Conservation (phyloP, 2,329 filamentous ascomycete genomes). For the Talaromyces funiculosus region DNA sequence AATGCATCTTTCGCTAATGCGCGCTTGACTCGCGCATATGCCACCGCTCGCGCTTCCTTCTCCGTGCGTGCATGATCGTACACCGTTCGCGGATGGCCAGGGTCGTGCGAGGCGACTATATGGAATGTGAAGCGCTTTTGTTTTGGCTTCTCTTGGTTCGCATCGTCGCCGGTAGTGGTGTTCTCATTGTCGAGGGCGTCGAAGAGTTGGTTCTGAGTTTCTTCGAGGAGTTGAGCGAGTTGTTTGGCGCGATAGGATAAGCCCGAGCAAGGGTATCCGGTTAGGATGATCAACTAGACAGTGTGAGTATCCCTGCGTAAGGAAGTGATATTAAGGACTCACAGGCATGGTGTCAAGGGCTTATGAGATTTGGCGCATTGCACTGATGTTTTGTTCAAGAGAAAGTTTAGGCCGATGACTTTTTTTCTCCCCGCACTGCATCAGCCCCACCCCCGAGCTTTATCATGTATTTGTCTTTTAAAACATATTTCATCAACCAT, state of each 20-base stretch:
- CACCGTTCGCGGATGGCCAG: conserved; percentile 44
- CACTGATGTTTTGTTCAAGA: background rate
- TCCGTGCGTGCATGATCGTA: conserved; percentile 55
- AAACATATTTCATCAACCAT: background rate
- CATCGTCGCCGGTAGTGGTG: conserved; percentile 13
- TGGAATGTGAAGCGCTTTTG: conserved; percentile 43
- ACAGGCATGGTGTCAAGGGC: conserved; percentile 12
- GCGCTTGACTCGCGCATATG: conserved; percentile 58
- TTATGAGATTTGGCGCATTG: background rate
- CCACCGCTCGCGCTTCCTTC: conserved; percentile 58
- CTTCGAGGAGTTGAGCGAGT: conserved; percentile 48
- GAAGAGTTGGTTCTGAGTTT: conserved; percentile 43
- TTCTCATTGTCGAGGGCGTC: conserved; percentile 13
- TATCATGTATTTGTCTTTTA: background rate
- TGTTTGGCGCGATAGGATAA: conserved; percentile 57
- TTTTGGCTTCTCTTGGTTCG: background rate
- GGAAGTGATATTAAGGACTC: background rate
- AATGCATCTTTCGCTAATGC: conserved; percentile 53
- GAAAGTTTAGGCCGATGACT: background rate
- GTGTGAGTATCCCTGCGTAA: background rate
- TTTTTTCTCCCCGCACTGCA: conserved; percentile 5
- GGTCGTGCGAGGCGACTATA: conserved; percentile 36
- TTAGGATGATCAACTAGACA: conserved; percentile 54
- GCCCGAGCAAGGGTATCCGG: conserved; percentile 59
- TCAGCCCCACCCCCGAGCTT: conserved; percentile 2